Evolutionary conservation across 2,329 filamentous ascomycete species (phyloP), one percentile per base, ranked within the genome.

Genomic region (Mariannaea elegans): DNA sequence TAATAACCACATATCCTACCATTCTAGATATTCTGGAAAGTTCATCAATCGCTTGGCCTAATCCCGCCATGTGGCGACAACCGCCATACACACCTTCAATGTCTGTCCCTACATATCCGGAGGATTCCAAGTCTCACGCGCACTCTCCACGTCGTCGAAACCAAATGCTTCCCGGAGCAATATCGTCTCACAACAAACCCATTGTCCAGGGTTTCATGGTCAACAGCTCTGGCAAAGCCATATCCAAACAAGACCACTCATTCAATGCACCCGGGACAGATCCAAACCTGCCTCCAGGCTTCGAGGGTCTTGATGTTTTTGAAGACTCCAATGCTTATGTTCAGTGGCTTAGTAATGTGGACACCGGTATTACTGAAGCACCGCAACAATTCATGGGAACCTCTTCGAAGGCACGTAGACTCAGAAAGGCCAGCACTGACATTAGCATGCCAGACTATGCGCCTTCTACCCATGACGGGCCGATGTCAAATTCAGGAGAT

Each of bases 21-120:
- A 18, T 44, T 16, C 47, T 67, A 75, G 92, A 90, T 39, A 80
- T 94, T 21, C 82, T 96, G 27, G 90, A 95, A 74, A 82, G 80
- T 61, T 88, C 87, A 2, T 84, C 84, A 3, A 93, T 96, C 69
- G 91, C 92, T 2, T 96, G 92, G 91, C 92, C 92, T 7, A 93
- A 91, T 71, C 78, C 84, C 18, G 76, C 79, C 14, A 91, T 93
- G 88, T 92, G 87, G 88, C 81, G 81, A 18, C 82, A 81, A 34
- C 74, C 78, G 16, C 75, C 79, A 13, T 75, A 78, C 60, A 74
- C 77, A 64, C 76, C 71, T 54, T 78, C 74, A 41, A 80, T 75
- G 73, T 75, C 71, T 9, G 74, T 80, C 1, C 77, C 80, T 2
- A 72, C 78, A 0, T 77, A 78, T 32, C 72, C 75, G 1, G 81